Conservation (phyloP, 352 stramenopile genomes). For the Phytophthora parvispora region DNA sequence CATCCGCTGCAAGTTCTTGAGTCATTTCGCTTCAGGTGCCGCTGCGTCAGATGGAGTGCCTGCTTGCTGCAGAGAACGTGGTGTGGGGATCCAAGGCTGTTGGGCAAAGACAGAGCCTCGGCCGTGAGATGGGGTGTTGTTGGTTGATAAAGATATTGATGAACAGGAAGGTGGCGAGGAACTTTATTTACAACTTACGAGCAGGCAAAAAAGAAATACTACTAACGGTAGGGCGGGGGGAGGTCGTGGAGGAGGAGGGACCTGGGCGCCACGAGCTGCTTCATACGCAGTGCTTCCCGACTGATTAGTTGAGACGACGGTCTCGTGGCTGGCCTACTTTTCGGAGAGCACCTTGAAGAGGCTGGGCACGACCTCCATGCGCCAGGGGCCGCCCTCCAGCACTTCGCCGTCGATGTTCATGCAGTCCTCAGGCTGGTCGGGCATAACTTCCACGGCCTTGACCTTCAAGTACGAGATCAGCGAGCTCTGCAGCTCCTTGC, state of each 20-base stretch:
- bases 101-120: constrained; percentile 7
- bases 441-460: constrained; percentile 78
- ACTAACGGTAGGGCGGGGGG: constrained; percentile 3
- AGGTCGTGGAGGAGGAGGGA: neutral
- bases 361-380: constrained; percentile 89
- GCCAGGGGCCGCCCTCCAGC: constrained; percentile 70
- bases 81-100: too few relatives aligned
- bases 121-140: neutral
- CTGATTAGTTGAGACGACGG: neutral
- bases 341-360: constrained; percentile 90
- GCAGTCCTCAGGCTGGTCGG: constrained; percentile 66
- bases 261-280: constrained; percentile 13
- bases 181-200: constrained; percentile 44
- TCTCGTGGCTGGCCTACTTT: constrained; percentile 52
- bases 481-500: constrained; percentile 76
- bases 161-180: constrained; percentile 14
- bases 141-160: neutral
- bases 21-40: neutral
- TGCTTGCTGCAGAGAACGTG: neutral
- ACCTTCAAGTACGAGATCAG: constrained; percentile 85
- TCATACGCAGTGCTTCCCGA: constrained; percentile 27
- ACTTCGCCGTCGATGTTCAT: constrained; percentile 91
- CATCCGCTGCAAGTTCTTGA: too few relatives aligned
- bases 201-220: constrained; percentile 26
- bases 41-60: neutral